Evolutionary conservation across 2,329 filamentous ascomycete genomes (phyloP).

Genomic region (Tolypocladium ovalisporum): DNA sequence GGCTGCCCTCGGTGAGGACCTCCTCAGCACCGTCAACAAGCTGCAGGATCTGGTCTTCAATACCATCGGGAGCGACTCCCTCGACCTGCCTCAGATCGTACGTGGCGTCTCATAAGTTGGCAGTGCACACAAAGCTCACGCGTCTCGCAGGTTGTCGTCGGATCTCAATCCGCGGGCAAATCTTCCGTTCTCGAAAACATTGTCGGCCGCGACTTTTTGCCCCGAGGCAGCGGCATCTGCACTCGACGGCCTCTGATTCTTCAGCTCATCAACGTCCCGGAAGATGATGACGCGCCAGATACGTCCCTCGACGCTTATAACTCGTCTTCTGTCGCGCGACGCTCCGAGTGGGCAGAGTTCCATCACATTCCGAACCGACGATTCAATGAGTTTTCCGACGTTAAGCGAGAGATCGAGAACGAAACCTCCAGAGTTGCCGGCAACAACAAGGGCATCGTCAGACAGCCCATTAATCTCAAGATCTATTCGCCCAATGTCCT

Average conservation of each 20-base stretch:
- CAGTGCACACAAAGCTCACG: slow-evolving; percentile 6
- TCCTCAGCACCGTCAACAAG: slow-evolving; percentile 94
- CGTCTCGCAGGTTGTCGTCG: slow-evolving; percentile 72
- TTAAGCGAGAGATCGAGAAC: slow-evolving; percentile 93
- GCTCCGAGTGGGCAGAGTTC: slow-evolving; percentile 83
- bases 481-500: slow-evolving; percentile 96
- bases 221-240: slow-evolving; percentile 91
- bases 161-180: slow-evolving; percentile 96
- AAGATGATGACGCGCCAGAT: slow-evolving; percentile 57
- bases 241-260: slow-evolving; percentile 89
- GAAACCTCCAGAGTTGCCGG: slow-evolving; percentile 88
- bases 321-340: slow-evolving; percentile 58
- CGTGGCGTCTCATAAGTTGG: slow-evolving; percentile 19
- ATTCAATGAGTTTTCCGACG: slow-evolving; percentile 84
- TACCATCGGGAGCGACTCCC: slow-evolving; percentile 96
- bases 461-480: slow-evolving; percentile 95
- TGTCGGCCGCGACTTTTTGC: slow-evolving; percentile 92
- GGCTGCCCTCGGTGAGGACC: slow-evolving; percentile 91
- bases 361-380: slow-evolving; percentile 84
- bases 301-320: slow-evolving; percentile 62
- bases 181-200: slow-evolving; percentile 98
- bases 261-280: slow-evolving; percentile 93
- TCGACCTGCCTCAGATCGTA: slow-evolving; percentile 97
- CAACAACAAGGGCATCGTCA: slow-evolving; percentile 96
- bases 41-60: slow-evolving; percentile 98